Base-by-base conservation (phyloP, 2,329 filamentous ascomycete species). In the Epichloe sylvatica region DNA sequence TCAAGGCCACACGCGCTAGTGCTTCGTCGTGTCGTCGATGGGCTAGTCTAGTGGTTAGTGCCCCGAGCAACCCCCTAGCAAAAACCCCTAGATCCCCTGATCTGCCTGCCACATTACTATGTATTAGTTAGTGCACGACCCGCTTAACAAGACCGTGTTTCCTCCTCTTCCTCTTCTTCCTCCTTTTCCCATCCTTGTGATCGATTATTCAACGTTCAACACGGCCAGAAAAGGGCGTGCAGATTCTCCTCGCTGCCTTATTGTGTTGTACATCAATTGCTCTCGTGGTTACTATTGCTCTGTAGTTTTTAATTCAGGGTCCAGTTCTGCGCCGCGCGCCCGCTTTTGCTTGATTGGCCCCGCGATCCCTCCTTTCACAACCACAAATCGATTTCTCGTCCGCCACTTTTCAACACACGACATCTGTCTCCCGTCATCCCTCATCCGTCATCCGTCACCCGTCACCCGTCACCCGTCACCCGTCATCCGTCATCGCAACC, bases 351-450 rank as follows among this genome's bases (percentile, higher is more conserved):
- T 49, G 47, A 49, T 49, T 51, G 50, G 50, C 46, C 50, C 50
- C 42, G 23, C 50, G 42, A 37, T 51, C 34, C 17, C 46, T 49
- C 50, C 50, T 49, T 49, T 51, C 13, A 39, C 46, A 36, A 49
- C 50, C 46, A 51, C 46, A 17, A 46, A 44, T 46, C 34, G 19
- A 43, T 25, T 38, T 46, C 45, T 51, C 30, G 46, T 42, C 50
- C 43, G 50, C 50, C 50, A 51, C 50, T 35, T 45, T 25, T 25
- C 39, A 34, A 42, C 30, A 42, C 39, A 15, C 30, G 33, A 25
- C 25, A 9, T 30, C 30, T 11, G 25, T 30, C 7, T 30, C 25
- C 23, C 7, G 37, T 30, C 23, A 38, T 38, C 45, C 15, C 19
- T 25, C 40, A 47, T 40, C 30, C 17, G 37, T 30, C 34, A 38